phyloP scores from a whole-genome alignment of 805 yeast genomes.

The Candida qinlingensis region DNA sequence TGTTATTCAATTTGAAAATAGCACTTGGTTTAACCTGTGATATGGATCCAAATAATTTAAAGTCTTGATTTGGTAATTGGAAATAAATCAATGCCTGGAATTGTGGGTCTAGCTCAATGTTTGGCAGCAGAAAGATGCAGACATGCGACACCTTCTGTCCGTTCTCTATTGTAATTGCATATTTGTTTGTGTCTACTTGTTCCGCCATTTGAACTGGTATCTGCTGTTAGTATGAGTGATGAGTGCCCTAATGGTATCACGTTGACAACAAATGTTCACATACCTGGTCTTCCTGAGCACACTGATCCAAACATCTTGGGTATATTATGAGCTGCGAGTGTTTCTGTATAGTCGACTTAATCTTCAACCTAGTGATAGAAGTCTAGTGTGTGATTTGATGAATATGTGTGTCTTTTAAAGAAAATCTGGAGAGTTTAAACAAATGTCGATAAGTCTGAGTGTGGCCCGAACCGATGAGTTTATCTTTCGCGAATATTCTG shows the following conservation, averaged over 20 bases:
- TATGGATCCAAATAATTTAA: constrained; percentile 61
- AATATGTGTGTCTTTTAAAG: neutral
- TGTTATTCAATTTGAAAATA: constrained; percentile 76
- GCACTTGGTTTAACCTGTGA: constrained; percentile 78
- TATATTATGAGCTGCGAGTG: no score
- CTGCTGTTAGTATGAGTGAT: neutral
- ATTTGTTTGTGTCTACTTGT: constrained; percentile 67
- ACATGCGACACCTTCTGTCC: constrained; percentile 71
- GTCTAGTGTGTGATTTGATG: neutral
- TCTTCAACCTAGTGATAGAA: no score
- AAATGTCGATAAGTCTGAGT: neutral
- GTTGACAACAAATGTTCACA: constrained; percentile 6
- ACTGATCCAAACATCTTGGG: constrained; percentile 66
- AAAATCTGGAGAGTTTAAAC: neutral
- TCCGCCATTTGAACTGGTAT: constrained; percentile 38
- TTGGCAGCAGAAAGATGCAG: constrained; percentile 82
- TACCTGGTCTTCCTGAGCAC: constrained; percentile 66
- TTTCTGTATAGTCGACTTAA: no score
- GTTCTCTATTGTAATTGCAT: constrained; percentile 55
- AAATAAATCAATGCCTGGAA: constrained; percentile 84
- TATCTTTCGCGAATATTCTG: constrained; percentile 4
- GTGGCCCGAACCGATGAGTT: constrained; percentile 6
- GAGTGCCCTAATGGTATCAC: no score
- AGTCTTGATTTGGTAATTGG: constrained; percentile 56
- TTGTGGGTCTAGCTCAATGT: constrained; percentile 61